These are phyloP conservation scores for Neofusicoccum sp. DNA, from an alignment of 2,329 filamentous ascomycete species.

Conservation along the genomic window DNA sequence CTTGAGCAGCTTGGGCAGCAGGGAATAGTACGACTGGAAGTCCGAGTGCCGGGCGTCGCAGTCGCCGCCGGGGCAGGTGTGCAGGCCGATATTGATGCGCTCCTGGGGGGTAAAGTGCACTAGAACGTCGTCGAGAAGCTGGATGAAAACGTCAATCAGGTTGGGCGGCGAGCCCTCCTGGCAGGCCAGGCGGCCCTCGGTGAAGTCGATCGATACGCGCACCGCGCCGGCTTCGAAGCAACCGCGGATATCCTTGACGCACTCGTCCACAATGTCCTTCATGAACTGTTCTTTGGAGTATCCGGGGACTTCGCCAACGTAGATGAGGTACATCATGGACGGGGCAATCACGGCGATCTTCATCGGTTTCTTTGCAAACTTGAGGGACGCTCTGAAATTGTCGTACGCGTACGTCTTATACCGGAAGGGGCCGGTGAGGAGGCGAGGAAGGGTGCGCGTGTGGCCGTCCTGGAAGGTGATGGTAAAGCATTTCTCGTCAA, in stretches of 20 bases:
- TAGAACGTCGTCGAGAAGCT: constrained; percentile 14
- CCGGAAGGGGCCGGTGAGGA: constrained; percentile 14
- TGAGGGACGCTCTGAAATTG: constrained; percentile 1
- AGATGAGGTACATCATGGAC: constrained; percentile 17
- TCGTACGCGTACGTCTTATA: constrained; percentile 15
- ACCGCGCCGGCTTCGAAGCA: constrained; percentile 16
- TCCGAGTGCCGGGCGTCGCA: constrained; percentile 15
- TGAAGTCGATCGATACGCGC: constrained; percentile 16
- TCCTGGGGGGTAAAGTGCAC: constrained; percentile 13
- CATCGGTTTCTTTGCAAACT: constrained; percentile 10
- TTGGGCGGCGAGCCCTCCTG: constrained; percentile 13
- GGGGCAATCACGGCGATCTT: constrained; percentile 14
- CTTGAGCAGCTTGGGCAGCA: constrained; percentile 14
- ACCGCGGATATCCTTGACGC: constrained; percentile 15
- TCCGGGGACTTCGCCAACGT: constrained; percentile 16
- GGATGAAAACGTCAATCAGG: constrained; percentile 11
- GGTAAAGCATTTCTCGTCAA: constrained; percentile 16
- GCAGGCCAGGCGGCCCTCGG: constrained; percentile 15
- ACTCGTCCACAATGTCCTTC: constrained; percentile 15
- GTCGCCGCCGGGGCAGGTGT: constrained; percentile 15
- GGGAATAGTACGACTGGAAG: constrained; percentile 14
- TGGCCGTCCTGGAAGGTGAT: constrained; percentile 17
- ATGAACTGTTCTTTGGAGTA: constrained; percentile 15
- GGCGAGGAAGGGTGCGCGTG: constrained; percentile 12
- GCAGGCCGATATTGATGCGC: constrained; percentile 12